phyloP scores from a whole-genome alignment of 306 rosid species.

The Ziziphus jujuba region DNA sequence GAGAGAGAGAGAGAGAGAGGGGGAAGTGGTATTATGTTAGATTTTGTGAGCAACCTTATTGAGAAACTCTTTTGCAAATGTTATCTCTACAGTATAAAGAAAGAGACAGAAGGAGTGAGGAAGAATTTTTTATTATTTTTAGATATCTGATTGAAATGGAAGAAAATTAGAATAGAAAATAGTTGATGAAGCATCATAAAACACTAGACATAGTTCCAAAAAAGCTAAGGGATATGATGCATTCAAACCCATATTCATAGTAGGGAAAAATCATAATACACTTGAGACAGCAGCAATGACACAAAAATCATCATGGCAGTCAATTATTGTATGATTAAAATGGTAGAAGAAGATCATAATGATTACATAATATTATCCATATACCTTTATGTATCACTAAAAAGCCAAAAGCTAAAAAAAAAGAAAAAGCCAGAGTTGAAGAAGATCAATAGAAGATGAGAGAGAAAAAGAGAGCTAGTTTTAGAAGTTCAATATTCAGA shows the following conservation, averaged over 20 bases:
- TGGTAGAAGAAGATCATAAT: not conserved
- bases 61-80: too few species aligned
- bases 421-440: slow-evolving; percentile 11
- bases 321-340: not conserved
- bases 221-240: not conserved
- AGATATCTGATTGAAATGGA: not conserved
- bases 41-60: too few species aligned
- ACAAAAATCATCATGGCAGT: not conserved
- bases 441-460: slow-evolving; percentile 10
- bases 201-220: not conserved
- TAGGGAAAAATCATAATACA: not conserved
- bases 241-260: not conserved
- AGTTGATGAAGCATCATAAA: slow-evolving; percentile 5
- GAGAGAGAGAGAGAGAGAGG: too few species aligned
- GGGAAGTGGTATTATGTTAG: too few species aligned
- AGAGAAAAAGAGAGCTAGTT: slow-evolving; percentile 10
- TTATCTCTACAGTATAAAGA: too few species aligned
- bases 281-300: not conserved
- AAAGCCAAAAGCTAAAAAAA: too few species aligned
- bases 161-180: not conserved
- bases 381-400: slow-evolving; percentile 18
- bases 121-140: too few species aligned
- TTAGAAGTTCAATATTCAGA: not conserved
- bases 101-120: too few species aligned
- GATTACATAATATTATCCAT: not conserved